These are phyloP conservation scores for Gossypium arboreum DNA, from an alignment of 345 rosid species.

Conservation along the genomic window DNA sequence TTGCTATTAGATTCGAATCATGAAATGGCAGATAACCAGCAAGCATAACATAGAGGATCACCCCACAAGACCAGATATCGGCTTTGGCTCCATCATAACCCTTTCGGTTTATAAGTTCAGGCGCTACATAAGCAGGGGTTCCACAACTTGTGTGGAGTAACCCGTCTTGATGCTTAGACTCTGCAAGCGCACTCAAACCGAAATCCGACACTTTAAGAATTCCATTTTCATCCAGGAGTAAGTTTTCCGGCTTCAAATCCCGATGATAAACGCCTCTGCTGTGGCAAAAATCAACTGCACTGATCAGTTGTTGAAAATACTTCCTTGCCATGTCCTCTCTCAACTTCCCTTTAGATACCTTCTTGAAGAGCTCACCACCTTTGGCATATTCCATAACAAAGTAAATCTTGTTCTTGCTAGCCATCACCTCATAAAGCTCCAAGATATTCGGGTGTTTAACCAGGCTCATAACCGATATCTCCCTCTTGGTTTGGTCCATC, in stretches of 20 bases:
- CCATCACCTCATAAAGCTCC: constrained; percentile 32
- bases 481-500: constrained; percentile 29
- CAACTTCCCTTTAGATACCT: constrained; percentile 26
- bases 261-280: constrained; percentile 32
- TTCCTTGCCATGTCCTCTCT: constrained; percentile 26
- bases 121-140: constrained; percentile 23
- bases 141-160: constrained; percentile 31
- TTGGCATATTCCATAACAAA: constrained; percentile 31
- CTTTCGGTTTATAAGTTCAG: constrained; percentile 14
- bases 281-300: constrained; percentile 32
- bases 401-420: constrained; percentile 29
- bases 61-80: constrained; percentile 20
- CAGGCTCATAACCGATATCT: constrained; percentile 28
- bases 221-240: constrained; percentile 29
- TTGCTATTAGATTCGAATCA: constrained; percentile 16
- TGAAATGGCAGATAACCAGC: constrained; percentile 18
- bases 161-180: constrained; percentile 27
- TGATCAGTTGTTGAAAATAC: constrained; percentile 27
- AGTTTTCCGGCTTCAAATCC: constrained; percentile 32
- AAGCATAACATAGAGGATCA: constrained; percentile 14
- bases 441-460: constrained; percentile 30
- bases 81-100: constrained; percentile 20
- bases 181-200: constrained; percentile 29
- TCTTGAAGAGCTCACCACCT: constrained; percentile 30
- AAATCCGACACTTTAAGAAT: constrained; percentile 26